Percentiles rank a stretch among this genome's conserved stretches.
phyloP scores from a whole-genome alignment of 2,329 filamentous ascomycete genomes.

The Colletotrichum tropicicola region DNA sequence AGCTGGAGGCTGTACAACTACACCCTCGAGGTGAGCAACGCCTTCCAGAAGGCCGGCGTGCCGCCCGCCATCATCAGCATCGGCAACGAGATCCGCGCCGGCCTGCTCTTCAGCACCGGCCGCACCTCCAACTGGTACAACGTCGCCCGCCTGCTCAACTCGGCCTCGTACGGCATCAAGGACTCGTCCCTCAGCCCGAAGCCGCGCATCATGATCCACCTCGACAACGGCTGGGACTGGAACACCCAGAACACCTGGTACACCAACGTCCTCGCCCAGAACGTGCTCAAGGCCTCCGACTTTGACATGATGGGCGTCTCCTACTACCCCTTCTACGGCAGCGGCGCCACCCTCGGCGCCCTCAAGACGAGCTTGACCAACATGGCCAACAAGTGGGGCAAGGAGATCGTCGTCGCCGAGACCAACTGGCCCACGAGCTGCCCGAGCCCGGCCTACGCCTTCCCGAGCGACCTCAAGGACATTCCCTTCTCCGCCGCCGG shows the following conservation, averaged over 20 bases:
- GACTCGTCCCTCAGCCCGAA: conserved; percentile 64
- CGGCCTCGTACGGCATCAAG: conserved; percentile 70
- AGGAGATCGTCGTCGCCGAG: conserved; percentile 75
- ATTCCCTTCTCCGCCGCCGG: conserved; percentile 72
- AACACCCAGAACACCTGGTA: conserved; percentile 73
- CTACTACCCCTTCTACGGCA: conserved; percentile 78
- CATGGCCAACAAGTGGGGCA: conserved; percentile 69
- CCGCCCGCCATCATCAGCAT: conserved; percentile 72
- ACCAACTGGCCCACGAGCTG: conserved; percentile 76
- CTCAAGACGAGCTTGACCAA: conserved; percentile 65
- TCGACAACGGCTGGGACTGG: conserved; percentile 82
- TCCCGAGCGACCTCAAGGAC: conserved; percentile 65
- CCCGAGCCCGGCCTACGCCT: conserved; percentile 63
- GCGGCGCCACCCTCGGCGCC: conserved; percentile 64
- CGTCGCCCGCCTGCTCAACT: conserved; percentile 70
- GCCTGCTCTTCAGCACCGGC: conserved; percentile 74
- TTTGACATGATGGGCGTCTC: conserved; percentile 79
- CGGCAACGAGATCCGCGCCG: conserved; percentile 77
- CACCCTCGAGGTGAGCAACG: conserved; percentile 68
- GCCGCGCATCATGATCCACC: conserved; percentile 78
- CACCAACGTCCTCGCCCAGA: conserved; percentile 61
- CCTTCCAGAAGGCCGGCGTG: conserved; percentile 65
- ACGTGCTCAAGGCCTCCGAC: conserved; percentile 59
- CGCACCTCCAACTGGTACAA: conserved; percentile 63
- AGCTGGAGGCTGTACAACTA: conserved; percentile 74